Conservation (phyloP, 495 filamentous ascomycete species). For the Aspergillus ostianus region DNA sequence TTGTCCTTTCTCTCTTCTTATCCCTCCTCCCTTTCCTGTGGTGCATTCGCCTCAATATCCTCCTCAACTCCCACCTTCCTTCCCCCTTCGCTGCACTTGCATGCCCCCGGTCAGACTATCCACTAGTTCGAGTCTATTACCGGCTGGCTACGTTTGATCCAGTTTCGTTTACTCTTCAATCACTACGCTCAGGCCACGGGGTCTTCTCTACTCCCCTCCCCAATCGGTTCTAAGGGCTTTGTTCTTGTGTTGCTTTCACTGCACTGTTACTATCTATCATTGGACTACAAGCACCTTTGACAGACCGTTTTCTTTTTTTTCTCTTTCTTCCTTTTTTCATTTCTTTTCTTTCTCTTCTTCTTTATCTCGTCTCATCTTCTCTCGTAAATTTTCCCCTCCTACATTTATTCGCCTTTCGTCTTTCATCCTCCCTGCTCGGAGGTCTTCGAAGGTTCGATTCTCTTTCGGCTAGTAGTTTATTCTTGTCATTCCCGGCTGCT, state of each 20-base stretch:
- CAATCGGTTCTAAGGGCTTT: neutral
- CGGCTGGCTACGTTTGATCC: conserved; percentile 3
- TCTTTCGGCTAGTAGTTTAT: conserved; percentile 12
- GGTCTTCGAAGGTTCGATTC: conserved; percentile 6
- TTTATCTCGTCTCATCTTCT: conserved; percentile 10
- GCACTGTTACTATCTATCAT: conserved; percentile 20
- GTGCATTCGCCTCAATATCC: conserved; percentile 11
- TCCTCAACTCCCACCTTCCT: neutral
- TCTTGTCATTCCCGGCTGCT: conserved; percentile 16
- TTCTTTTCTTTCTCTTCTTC: conserved; percentile 14
- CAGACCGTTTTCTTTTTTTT: conserved; percentile 28
- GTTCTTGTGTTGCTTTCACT: conserved; percentile 24
- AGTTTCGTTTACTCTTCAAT: conserved; percentile 7
- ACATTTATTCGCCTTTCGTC: conserved; percentile 1
- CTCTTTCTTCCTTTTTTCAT: conserved; percentile 20
- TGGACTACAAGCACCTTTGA: conserved; percentile 11
- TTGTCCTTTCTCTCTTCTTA: conserved; percentile 6
- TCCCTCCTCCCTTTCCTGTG: conserved; percentile 6
- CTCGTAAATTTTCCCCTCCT: conserved; percentile 2
- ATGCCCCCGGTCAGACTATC: conserved; percentile 9
- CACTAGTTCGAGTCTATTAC: conserved; percentile 6
- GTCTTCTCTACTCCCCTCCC: neutral
- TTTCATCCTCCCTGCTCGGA: neutral
- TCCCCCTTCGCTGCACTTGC: neutral
- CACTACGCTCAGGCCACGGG: neutral